phyloP scores from a whole-genome alignment of 257 asterid species.

The Sherardia arvensis region DNA sequence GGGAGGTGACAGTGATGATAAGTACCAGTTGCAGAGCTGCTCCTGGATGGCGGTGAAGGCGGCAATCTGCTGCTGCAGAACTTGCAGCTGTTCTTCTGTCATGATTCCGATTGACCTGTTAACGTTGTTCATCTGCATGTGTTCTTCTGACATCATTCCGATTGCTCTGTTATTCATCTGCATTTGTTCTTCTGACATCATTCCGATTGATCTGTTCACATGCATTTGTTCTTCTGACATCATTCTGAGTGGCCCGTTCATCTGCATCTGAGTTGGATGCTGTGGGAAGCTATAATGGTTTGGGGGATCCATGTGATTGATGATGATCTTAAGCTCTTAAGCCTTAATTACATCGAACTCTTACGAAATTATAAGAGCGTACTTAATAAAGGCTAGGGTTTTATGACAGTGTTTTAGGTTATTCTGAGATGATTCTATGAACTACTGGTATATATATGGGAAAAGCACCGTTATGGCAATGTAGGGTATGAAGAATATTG shows the following conservation, averaged over 20 bases:
- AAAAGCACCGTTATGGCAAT: background rate
- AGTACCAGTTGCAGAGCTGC: slow-evolving; percentile 62
- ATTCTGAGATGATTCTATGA: background rate
- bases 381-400: background rate
- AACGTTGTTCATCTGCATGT: too few species aligned
- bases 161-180: too few species aligned
- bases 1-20: slow-evolving; percentile 43
- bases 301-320: too few species aligned
- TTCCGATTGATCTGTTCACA: slow-evolving; percentile 15
- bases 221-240: slow-evolving; percentile 76
- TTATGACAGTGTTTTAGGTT: background rate
- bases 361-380: background rate
- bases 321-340: too few species aligned
- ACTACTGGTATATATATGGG: background rate
- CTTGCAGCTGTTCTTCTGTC: slow-evolving; percentile 79
- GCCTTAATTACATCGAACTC: too few species aligned
- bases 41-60: slow-evolving; percentile 72
- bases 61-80: slow-evolving; percentile 78
- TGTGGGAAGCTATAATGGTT: background rate
- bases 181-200: slow-evolving; percentile 62
- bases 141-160: slow-evolving; percentile 39
- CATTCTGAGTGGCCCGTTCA: too few species aligned
- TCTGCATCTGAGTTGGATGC: background rate
- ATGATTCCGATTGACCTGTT: background rate
- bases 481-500: background rate